Percentiles rank a stretch among this genome's conserved stretches.
Evolutionary conservation across 768 basidiomycete species (phyloP).

Genomic region (Pleurotus citrinopileatus): DNA sequence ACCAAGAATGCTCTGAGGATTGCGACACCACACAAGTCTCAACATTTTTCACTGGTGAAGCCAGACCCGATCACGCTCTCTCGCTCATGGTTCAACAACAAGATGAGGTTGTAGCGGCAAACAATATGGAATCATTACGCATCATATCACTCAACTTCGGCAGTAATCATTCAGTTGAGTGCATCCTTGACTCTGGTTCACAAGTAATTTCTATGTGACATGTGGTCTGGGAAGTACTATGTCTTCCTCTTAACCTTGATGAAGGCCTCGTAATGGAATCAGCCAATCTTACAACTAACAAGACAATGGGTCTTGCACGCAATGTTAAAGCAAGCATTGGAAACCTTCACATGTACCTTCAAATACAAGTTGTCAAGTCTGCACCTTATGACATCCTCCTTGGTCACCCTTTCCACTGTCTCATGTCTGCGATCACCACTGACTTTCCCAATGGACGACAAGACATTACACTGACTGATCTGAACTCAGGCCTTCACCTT

Average conservation of each 20-base stretch:
- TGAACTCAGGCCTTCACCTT: constrained; percentile 12
- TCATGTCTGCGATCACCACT: constrained; percentile 11
- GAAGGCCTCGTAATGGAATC: constrained; percentile 20
- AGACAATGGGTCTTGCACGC: constrained; percentile 19
- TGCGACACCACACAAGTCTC: neutral
- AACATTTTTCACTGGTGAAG: neutral
- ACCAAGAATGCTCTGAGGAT: neutral
- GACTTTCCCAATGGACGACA: constrained; percentile 15
- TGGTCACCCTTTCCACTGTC: constrained; percentile 23
- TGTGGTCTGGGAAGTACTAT: constrained; percentile 16
- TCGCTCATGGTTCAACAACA: neutral
- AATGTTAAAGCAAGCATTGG: constrained; percentile 24
- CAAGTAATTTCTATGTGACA: constrained; percentile 23
- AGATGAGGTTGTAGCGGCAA: constrained; percentile 9
- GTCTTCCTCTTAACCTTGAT: constrained; percentile 17
- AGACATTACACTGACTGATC: constrained; percentile 18
- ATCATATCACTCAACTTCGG: constrained; percentile 17
- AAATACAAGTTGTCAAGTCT: constrained; percentile 22
- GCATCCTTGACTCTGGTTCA: constrained; percentile 22
- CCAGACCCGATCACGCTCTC: neutral
- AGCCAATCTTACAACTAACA: constrained; percentile 19
- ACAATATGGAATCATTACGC: constrained; percentile 13
- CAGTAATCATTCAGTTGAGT: constrained; percentile 16
- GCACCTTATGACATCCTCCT: constrained; percentile 25
- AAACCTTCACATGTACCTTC: constrained; percentile 21